Evolutionary conservation across 129 eudicot genomes (phyloP), one percentile per base, ranked within the genome.

Genomic region (Flaveria ramosissima): DNA sequence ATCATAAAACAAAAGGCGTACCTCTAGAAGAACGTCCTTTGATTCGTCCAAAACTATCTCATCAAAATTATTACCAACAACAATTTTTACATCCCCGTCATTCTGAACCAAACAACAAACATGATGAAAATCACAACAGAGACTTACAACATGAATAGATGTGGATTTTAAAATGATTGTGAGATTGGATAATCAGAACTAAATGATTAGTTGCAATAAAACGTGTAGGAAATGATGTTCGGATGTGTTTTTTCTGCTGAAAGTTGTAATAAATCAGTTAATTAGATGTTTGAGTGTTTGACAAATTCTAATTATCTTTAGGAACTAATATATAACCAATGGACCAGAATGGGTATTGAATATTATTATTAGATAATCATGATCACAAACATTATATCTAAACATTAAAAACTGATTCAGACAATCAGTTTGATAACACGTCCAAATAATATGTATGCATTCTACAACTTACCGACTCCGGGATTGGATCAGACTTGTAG

Each of bases 21-120:
- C 97, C 99, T 95, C 96, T 52, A 95, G 89, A 83, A 95, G 99
- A 77, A 95, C 99, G 77, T 95, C 99, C 78, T 92, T 95, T 9
- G 99, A 95, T 76, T 95, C 97, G 26, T 95, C 96, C 82, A 95
- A 59, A 62, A 92, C 99, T 47, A 95, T 88, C 64, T 89, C 95
- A 27, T 95, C 97, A 21, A 95, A 95, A 74, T 92, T 95, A 70
- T 95, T 74, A 67, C 97, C 99, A 42, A 95, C 99, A 1, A 95
- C 96, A 53, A 92, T 82, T 78, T 91, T 95, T 70, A 92, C 99
- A 77, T 87, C 96, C 21, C 90, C 96, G 1, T 95, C 95, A 66
- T 95, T 91, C 99, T 95, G 90, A 46, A 75, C 32, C 27, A 75
- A 72, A 24, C 24, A 56, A 72, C 30, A 73, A 73, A 55, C 15